Evolutionary conservation across 2,329 filamentous ascomycete genomes (phyloP).

Genomic region (Rugonectria rugulosa): DNA sequence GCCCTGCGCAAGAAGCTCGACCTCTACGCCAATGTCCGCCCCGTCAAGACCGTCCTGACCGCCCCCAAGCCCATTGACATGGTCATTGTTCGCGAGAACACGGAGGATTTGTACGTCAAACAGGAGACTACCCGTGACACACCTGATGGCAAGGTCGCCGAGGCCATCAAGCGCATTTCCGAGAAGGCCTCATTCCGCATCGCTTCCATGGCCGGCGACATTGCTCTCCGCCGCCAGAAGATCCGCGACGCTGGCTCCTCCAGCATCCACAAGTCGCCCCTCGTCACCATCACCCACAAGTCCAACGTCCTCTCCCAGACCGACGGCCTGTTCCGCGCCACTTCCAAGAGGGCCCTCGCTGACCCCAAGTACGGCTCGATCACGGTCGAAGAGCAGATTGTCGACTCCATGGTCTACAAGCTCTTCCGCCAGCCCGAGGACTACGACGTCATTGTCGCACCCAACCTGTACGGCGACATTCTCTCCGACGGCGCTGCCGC

Average conservation of each 20-base stretch:
- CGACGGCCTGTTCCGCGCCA: conserved; percentile 91
- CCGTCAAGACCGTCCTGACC: conserved; percentile 83
- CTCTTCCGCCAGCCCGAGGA: conserved; percentile 93
- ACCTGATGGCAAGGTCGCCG: conserved; percentile 83
- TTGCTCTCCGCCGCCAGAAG: conserved; percentile 85
- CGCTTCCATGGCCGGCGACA: conserved; percentile 91
- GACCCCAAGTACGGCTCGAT: conserved; percentile 69
- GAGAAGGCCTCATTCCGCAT: conserved; percentile 86
- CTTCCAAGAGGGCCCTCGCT: conserved; percentile 76
- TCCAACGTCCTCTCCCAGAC: conserved; percentile 96
- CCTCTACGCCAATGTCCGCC: conserved; percentile 96
- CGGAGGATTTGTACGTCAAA: conserved; percentile 98
- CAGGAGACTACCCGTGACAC: conserved; percentile 86
- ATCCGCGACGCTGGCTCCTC: conserved; percentile 68
- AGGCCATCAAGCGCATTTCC: conserved; percentile 97
- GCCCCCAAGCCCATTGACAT: conserved; percentile 81
- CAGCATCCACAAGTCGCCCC: conserved; percentile 71
- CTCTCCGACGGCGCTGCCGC: conserved; percentile 95
- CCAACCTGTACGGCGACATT: conserved; percentile 97
- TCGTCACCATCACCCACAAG: conserved; percentile 98
- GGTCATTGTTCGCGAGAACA: conserved; percentile 98
- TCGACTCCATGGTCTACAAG: conserved; percentile 99
- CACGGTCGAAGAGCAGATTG: conserved; percentile 92
- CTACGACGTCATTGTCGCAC: conserved; percentile 98
- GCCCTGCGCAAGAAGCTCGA: conserved; percentile 94